Base-by-base conservation (phyloP, 306 rosid genomes). In the Prosopis cineraria region DNA sequence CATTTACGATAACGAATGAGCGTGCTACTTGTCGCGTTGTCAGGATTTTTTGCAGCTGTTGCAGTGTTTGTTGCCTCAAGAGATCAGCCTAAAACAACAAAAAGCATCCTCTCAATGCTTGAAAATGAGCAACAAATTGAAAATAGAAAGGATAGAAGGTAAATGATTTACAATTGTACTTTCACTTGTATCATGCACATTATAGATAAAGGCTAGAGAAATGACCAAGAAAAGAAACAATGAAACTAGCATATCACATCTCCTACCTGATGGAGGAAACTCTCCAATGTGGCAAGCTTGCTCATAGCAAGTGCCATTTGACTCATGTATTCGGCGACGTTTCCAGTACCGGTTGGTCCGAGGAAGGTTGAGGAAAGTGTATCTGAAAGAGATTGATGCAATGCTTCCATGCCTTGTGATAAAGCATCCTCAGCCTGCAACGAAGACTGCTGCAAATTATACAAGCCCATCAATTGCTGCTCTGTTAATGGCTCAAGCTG, bases 291-390 rank as follows among this genome's bases (percentile, higher is more conserved):
- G 24, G 92, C 87, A 63, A 93, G 96, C 70, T 91, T 91, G 75
- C 91, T 88, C 96, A 93, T 90, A 55, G 98, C 97, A 64, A 93
- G 78, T 0, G 98, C 98, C 98, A 93, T 93, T 85, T 91, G 97
- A 14, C 93, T 97, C 98, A 93, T 93, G 81, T 93, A 93, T 40
- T 90, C 96, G 0, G 96, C 93, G 3, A 93, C 97, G 80, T 90
- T 85, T 39, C 90, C 93, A 1, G 92, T 86, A 43, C 62, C 80
- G 20, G 86, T 31, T 0, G 90, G 85, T 2, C 89, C 87, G 12
- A 86, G 52, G 64, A 85, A 78, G 45, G 84, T 31, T 1, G 94
- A 79, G 63, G 96, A 90, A 45, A 93, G 91, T 30, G 96, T 93
- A 37, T 91, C 98, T 3, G 84, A 87, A 11, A 93, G 97, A 40